Evolutionary conservation across 1,284 basidiomycete genomes (phyloP).

Genomic region (Leucoagaricus sp.): DNA sequence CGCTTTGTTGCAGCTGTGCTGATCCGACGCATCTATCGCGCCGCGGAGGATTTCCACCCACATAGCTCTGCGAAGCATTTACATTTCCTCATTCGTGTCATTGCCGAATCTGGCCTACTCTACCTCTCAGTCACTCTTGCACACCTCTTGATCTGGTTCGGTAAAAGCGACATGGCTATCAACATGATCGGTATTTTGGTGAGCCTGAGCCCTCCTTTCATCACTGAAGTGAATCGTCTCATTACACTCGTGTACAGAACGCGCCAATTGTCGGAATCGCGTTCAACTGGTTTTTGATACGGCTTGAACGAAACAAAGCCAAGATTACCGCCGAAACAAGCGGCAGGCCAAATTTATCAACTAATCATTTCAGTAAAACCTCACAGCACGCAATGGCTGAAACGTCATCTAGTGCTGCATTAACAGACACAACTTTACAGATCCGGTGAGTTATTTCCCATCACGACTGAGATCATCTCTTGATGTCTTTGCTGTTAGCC

Average conservation of each 20-base stretch:
- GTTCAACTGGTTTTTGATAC: constrained; percentile 18
- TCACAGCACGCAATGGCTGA: too few relatives aligned
- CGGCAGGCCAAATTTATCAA: too few relatives aligned
- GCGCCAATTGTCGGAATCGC: constrained; percentile 14
- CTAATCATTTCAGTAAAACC: too few relatives aligned
- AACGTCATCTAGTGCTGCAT: too few relatives aligned
- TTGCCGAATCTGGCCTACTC: constrained; percentile 19
- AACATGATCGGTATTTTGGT: background rate
- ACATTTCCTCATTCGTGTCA: constrained; percentile 14
- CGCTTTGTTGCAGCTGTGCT: background rate
- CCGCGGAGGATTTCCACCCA: background rate
- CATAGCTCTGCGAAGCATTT: constrained; percentile 1
- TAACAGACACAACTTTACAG: too few relatives aligned
- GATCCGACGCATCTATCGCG: constrained; percentile 8
- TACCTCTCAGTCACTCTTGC: constrained; percentile 13
- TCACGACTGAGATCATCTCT: too few relatives aligned
- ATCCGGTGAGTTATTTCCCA: too few relatives aligned
- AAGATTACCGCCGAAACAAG: too few relatives aligned
- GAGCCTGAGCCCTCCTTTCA: background rate
- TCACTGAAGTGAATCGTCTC: too few relatives aligned
- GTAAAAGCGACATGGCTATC: background rate
- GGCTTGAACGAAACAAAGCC: background rate
- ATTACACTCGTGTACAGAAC: constrained; percentile 4
- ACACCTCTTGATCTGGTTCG: background rate
- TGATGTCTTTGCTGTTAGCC: too few relatives aligned